Percentiles rank a stretch among this genome's conserved stretches.
These are phyloP conservation scores for Collybia nuda DNA, from an alignment of 768 basidiomycete species.

Conservation along the genomic window DNA sequence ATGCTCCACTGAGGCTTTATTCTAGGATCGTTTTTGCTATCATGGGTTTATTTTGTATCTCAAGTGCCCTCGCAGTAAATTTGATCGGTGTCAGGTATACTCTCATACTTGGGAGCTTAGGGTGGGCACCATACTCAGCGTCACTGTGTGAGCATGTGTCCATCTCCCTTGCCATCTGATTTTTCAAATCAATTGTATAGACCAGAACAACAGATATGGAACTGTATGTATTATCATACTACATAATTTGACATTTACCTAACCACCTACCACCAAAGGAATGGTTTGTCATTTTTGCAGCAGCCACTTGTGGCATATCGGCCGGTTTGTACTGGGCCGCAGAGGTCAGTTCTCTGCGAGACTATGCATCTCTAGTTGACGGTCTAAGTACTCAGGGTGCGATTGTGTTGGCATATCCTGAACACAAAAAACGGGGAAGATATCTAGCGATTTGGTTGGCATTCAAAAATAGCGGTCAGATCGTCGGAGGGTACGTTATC, in stretches of 20 bases:
- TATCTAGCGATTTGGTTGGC: constrained; percentile 12
- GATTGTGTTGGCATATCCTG: constrained; percentile 11
- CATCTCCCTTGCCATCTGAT: neutral
- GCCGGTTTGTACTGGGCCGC: constrained; percentile 17
- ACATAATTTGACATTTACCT: neutral
- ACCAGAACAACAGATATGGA: constrained; percentile 20
- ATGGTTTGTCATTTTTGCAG: constrained; percentile 16
- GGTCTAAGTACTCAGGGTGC: constrained; percentile 2
- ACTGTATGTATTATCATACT: constrained; percentile 5
- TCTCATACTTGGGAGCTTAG: constrained; percentile 9
- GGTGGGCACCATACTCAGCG: constrained; percentile 12
- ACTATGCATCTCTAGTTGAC: neutral
- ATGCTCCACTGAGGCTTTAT: neutral
- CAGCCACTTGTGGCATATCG: constrained; percentile 12
- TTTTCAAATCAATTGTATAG: constrained; percentile 2
- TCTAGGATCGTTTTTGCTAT: constrained; percentile 12
- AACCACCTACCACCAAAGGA: constrained; percentile 1
- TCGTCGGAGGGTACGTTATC: constrained; percentile 16
- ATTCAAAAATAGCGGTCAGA: constrained; percentile 10
- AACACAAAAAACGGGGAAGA: constrained; percentile 11
- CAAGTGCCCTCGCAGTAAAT: constrained; percentile 9
- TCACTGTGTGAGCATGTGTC: constrained; percentile 9
- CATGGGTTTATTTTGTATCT: constrained; percentile 14
- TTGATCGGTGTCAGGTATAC: constrained; percentile 10
- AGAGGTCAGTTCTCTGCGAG: constrained; percentile 7